Base-by-base conservation (phyloP, 1,139 yeast genomes). In the Pichia sp. region DNA sequence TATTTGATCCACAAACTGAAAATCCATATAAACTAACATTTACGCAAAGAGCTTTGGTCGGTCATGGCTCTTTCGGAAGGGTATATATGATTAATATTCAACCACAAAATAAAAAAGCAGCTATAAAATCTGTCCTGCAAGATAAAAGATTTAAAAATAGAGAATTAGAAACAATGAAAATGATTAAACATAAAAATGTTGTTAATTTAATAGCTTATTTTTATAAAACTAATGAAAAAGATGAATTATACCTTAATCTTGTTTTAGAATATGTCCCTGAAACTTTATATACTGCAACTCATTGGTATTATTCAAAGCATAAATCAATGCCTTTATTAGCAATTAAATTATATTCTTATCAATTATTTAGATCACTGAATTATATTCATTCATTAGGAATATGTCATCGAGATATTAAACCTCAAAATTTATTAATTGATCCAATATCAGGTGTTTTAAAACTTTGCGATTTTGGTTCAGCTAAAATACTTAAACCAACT, bases 381-480 rank as follows among this genome's bases (percentile, higher is more conserved):
- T 91, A 88, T 64, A 80, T 93, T 54, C 99, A 93, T 62, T 74
- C 86, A 11, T 58, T 66, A 18, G 94, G 95, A 22, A 91, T 93
- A 52, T 91, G 98, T 64, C 98, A 91, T 64, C 79, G 98, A 60
- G 98, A 91, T 65, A 91, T 91, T 55, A 91, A 91, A 62, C 98
- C 98, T 3, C 97, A 93, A 59, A 91, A 91, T 64, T 71, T 91
- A 47, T 70, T 91, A 56, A 83, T 91, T 49, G 91, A 91, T 62
- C 95, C 96, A 21, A 73, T 76, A 36, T 73, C 81, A 9, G 94
- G 95, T 13, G 76, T 83, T 43, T 73, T 93, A 52, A 91, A 91
- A 64, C 75, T 91, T 38, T 91, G 98, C 65, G 98, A 91, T 65
- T 91, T 91, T 63, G 98, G 98, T n/a, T 80, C 93, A n/a, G 98